Conservation (phyloP, 257 asterid species). For the Jaltomata sinuosa region DNA sequence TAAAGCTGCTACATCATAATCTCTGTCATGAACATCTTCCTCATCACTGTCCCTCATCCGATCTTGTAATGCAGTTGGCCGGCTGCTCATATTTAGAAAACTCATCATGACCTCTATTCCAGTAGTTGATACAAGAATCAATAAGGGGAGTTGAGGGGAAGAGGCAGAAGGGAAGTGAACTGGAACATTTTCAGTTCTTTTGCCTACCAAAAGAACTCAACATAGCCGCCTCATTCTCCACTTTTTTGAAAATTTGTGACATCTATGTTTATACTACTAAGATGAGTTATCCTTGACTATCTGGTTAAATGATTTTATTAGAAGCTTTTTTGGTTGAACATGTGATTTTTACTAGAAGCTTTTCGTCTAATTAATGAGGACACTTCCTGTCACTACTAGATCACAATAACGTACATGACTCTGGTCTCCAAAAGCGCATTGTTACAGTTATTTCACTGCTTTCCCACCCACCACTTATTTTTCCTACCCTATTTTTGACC, state of each 20-base stretch:
- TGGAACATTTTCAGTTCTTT: background rate
- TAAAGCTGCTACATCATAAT: conserved; percentile 85
- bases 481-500: background rate
- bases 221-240: background rate
- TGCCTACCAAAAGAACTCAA: background rate
- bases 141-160: background rate
- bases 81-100: conserved; percentile 42
- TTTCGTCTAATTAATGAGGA: background rate
- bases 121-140: background rate
- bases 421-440: background rate
- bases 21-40: conserved; percentile 84
- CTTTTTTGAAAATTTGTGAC: background rate
- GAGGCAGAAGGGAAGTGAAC: background rate
- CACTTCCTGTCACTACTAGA: background rate
- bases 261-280: background rate
- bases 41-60: conserved; percentile 88
- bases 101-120: background rate
- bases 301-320: background rate
- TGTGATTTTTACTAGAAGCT: background rate
- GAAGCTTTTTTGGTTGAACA: background rate
- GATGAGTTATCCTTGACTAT: background rate
- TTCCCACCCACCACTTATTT: background rate
- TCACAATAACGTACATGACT: background rate
- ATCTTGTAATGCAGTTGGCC: conserved; percentile 85
- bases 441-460: background rate